phyloP scores from a whole-genome alignment of 331 rosid genomes.

The Prunus yedoensis region DNA sequence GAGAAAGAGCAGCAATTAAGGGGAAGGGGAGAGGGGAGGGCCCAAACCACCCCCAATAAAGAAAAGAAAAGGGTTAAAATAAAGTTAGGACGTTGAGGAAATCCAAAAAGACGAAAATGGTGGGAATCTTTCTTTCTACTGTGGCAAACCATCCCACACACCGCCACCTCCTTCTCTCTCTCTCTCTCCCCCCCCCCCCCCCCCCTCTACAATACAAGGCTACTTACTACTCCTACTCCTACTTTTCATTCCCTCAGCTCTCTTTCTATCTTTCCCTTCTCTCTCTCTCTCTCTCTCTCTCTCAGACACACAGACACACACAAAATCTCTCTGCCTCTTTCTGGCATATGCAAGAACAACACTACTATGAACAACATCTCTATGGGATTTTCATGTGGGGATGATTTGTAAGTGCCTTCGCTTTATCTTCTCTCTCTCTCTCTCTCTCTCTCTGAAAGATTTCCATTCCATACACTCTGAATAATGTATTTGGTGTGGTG shows the following conservation, averaged over 20 bases:
- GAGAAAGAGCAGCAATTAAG: background rate
- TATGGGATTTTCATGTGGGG: constrained; percentile 51
- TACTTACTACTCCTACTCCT: background rate
- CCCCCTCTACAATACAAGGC: no score
- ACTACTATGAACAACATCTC: constrained; percentile 36
- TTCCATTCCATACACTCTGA: no score
- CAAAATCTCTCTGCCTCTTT: constrained; percentile 36
- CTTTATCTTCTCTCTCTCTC: background rate
- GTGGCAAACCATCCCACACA: constrained; percentile 47
- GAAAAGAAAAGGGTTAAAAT: constrained; percentile 10
- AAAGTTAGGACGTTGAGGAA: background rate
- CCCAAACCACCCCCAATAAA: constrained; percentile 23
- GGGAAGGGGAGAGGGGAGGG: background rate
- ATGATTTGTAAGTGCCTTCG: constrained; percentile 43
- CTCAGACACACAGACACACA: constrained; percentile 26
- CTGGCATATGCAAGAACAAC: constrained; percentile 12
- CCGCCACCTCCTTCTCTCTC: constrained; percentile 28
- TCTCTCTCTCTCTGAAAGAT: background rate
- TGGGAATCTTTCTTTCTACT: constrained; percentile 62
- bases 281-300: constrained; percentile 6
- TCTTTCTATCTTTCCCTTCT: constrained; percentile 26
- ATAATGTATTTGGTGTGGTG: no score
- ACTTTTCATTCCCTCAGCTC: constrained; percentile 40
- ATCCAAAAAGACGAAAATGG: constrained; percentile 30
- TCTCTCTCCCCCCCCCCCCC: no score